Conservation (phyloP, 1,284 basidiomycete genomes). For the Malassezia brasiliensis region DNA sequence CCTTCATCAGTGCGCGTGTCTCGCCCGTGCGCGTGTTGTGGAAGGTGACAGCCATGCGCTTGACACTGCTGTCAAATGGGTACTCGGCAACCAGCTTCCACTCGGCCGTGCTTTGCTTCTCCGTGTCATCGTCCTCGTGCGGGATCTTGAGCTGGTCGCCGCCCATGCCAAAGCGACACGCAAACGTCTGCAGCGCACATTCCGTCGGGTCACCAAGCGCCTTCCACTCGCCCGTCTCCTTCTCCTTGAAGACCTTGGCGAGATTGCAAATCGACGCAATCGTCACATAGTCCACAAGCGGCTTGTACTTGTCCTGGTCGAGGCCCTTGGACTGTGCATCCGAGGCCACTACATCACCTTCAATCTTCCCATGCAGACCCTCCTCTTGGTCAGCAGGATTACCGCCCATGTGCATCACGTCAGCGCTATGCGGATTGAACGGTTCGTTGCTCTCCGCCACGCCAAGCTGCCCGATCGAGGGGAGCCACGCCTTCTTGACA, state of each 20-base stretch:
- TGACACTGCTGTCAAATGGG: constrained; percentile 43
- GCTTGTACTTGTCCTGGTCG: constrained; percentile 18
- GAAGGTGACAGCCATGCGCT: constrained; percentile 51
- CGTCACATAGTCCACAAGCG: constrained; percentile 34
- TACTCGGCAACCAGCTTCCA: constrained; percentile 52
- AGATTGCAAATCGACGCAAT: constrained; percentile 46
- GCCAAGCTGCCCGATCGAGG: constrained; percentile 33
- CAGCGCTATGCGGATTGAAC: constrained; percentile 45
- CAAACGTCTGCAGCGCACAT: constrained; percentile 59
- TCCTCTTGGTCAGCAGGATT: constrained; percentile 12
- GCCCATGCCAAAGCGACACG: constrained; percentile 50
- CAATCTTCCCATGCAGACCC: constrained; percentile 34
- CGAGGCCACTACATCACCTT: constrained; percentile 49
- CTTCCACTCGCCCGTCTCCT: constrained; percentile 52
- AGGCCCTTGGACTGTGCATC: constrained; percentile 32
- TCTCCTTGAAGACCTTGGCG: constrained; percentile 45
- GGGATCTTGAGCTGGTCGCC: constrained; percentile 18
- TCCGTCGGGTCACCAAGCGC: constrained; percentile 62
- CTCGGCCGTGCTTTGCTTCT: constrained; percentile 18
- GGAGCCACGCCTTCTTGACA: constrained; percentile 42
- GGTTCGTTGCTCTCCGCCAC: constrained; percentile 43
- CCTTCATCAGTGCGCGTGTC: constrained; percentile 44
- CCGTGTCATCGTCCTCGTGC: constrained; percentile 25
- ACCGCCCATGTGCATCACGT: constrained; percentile 43
- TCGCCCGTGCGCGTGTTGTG: constrained; percentile 28